Percentiles rank a stretch among this genome's conserved stretches.
phyloP scores from a whole-genome alignment of 116 monocot species.

The Dioscorea cayenensis region DNA sequence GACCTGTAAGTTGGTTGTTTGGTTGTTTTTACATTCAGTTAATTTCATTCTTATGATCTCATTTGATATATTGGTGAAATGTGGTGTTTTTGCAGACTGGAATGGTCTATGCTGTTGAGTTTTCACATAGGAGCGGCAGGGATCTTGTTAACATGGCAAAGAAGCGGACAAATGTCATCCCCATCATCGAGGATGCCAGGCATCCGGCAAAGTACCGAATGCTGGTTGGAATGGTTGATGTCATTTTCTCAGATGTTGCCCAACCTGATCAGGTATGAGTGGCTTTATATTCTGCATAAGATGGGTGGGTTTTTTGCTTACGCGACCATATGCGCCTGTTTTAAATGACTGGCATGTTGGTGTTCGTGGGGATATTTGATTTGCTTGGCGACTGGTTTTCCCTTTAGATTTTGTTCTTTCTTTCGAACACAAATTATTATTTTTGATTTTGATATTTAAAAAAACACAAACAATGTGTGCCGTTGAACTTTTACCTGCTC shows the following conservation, averaged over 20 bases:
- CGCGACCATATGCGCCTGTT: no score
- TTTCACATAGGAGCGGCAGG: slow-evolving; percentile 94
- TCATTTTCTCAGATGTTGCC: slow-evolving; percentile 97
- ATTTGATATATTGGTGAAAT: no score
- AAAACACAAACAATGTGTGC: not conserved
- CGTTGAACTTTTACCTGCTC: not conserved
- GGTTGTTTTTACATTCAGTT: not conserved
- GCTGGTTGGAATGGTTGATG: slow-evolving; percentile 98
- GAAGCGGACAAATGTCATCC: slow-evolving; percentile 90
- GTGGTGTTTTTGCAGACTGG: slow-evolving; percentile 41
- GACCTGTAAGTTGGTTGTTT: slow-evolving; percentile 58
- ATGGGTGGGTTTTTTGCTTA: no score
- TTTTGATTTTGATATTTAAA: not conserved
- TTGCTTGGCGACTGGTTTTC: no score
- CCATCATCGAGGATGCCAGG: slow-evolving; percentile 96
- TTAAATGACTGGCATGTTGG: no score
- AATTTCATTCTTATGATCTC: no score
- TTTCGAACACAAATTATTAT: not conserved
- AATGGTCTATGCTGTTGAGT: slow-evolving; percentile 90
- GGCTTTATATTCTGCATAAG: not conserved
- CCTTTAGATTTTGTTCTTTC: no score
- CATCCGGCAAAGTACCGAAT: slow-evolving; percentile 94
- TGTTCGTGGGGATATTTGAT: no score
- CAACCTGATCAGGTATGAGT: slow-evolving; percentile 89
- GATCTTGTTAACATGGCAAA: slow-evolving; percentile 98